These are phyloP conservation scores for Echites panduratus DNA, from an alignment of 257 asterid genomes.

Conservation along the genomic window DNA sequence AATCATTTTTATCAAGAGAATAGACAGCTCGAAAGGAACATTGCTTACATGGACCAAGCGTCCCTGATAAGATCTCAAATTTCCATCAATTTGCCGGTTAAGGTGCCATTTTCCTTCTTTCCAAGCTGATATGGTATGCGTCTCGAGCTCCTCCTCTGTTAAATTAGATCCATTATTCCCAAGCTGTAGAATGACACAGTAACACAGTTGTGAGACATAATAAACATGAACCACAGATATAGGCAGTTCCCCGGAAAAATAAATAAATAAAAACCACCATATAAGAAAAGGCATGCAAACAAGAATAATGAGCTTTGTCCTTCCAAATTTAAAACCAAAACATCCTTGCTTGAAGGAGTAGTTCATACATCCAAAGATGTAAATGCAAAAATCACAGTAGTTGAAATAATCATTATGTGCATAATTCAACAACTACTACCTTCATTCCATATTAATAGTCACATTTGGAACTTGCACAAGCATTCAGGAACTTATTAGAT, in stretches of 20 bases:
- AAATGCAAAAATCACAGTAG: not conserved
- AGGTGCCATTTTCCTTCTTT: constrained; percentile 53
- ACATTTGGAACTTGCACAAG: too few species aligned
- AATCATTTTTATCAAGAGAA: not conserved
- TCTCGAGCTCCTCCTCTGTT: constrained; percentile 78
- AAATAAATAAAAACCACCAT: not conserved
- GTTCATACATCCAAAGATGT: not conserved
- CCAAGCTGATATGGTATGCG: constrained; percentile 74
- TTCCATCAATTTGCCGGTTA: constrained; percentile 40
- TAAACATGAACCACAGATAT: not conserved
- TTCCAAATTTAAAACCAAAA: not conserved
- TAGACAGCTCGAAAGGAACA: constrained; percentile 1
- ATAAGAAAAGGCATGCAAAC: not conserved
- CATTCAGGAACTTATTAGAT: too few species aligned
- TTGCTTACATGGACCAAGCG: constrained; percentile 47
- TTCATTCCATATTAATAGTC: too few species aligned
- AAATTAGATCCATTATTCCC: constrained; percentile 65
- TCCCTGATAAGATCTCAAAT: constrained; percentile 31
- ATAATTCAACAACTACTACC: not conserved
- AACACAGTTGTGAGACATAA: not conserved
- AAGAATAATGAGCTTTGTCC: not conserved
- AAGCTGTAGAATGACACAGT: constrained; percentile 38
- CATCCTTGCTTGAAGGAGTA: not conserved
- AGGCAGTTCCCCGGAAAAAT: not conserved
- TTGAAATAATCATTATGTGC: not conserved